These are phyloP conservation scores for Hygrophila difformis DNA, from an alignment of 257 asterid genomes.

Conservation along the genomic window DNA sequence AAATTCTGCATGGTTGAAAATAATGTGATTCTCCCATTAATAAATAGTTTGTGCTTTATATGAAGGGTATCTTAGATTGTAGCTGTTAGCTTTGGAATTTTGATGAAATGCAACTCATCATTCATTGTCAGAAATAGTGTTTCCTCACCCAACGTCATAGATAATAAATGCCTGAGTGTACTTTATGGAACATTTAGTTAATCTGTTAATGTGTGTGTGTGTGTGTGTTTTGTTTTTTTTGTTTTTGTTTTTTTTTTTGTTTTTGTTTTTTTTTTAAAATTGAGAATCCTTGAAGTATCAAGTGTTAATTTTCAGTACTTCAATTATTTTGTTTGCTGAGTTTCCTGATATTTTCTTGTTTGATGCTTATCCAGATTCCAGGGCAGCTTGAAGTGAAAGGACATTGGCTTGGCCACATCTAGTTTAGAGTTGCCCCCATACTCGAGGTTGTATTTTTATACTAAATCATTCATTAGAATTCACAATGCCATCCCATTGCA, in stretches of 20 bases:
- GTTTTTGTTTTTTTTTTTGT: too few relatives aligned
- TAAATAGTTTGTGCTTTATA: not conserved
- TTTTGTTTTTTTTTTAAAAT: too few relatives aligned
- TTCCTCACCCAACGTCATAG: too few relatives aligned
- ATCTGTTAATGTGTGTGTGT: too few relatives aligned
- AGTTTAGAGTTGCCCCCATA: not conserved
- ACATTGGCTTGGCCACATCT: constrained; percentile 4
- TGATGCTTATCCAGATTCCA: constrained; percentile 1
- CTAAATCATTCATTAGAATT: constrained; percentile 3
- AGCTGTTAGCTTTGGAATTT: too few relatives aligned
- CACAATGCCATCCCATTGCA: constrained; percentile 1
- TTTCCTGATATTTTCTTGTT: not conserved
- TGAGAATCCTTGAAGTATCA: not conserved
- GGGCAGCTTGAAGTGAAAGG: constrained; percentile 15
- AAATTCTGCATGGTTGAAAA: not conserved
- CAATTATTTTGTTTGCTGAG: not conserved
- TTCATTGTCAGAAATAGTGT: too few relatives aligned
- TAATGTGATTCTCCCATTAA: not conserved
- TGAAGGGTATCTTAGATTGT: not conserved
- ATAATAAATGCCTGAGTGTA: too few relatives aligned
- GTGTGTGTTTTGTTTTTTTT: too few relatives aligned
- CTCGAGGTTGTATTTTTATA: constrained; percentile 7
- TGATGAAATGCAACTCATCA: too few relatives aligned
- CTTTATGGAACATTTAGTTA: too few relatives aligned
- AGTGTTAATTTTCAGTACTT: constrained; percentile 1